Base-by-base conservation (phyloP, 306 rosid species). In the Vigna hirtella region DNA sequence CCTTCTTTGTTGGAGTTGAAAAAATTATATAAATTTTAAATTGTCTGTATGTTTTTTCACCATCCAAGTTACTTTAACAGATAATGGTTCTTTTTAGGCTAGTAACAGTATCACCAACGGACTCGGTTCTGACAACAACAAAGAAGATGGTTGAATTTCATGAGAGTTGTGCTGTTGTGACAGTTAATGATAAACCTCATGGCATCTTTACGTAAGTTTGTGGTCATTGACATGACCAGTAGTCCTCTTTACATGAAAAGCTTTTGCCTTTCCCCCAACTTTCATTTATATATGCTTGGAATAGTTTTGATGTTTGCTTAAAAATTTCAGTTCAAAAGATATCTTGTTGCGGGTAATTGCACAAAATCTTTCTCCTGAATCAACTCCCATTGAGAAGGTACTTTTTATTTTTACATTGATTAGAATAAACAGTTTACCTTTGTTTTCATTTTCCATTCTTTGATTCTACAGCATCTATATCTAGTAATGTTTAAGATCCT, bases 301-400 rank as follows among this genome's bases (percentile, higher is more conserved):
- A 69, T 20, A 40, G 66, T 71, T 59, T 13, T 68, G n/a, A 71
- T 64, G 40, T 45, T 14, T 78, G 12, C 74, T 34, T 69, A 77
- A 50, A 73, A 66, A 30, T 74, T 79, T 82, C 90, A 96, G 99
- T 58, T 93, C 99, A 66, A 96, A 88, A 85, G 99, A 96, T 86
- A 84, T 96, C 80, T 88, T 96, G 91, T 91, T 96, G 98, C 94
- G 99, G 72, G 91, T 96, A 43, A 84, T 91, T 81, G 86, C 93
- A 8, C 99, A 93, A 86, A 90, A 93, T 88, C 92, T 91, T 85
- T 77, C 84, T 57, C 91, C 96, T 13, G 89, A 89, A 30, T 86
- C 94, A 40, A 93, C 99, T 74, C 91, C 86, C 50, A 87, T 96
- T 48, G 99, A 93, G 88, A 93, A 93, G 99, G 99, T 96, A 83